A percentile compares a stretch with the other conserved stretches of the same genome.
Conservation (phyloP, 768 basidiomycete genomes). For the Mycena haematopus region DNA sequence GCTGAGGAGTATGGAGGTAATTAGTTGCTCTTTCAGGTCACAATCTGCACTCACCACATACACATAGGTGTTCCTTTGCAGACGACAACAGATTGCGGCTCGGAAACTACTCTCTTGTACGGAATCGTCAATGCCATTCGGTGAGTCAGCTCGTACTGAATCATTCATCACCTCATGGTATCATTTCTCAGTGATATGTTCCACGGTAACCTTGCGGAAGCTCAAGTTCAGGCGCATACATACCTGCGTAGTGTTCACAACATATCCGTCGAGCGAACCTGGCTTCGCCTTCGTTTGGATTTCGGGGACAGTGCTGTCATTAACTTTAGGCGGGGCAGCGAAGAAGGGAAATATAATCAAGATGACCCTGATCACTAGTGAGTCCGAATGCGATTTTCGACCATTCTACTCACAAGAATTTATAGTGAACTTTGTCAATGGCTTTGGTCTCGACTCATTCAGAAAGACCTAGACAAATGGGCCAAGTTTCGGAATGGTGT, state of each 20-base stretch:
- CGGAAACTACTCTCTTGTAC: conserved; percentile 42
- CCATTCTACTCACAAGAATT: background rate
- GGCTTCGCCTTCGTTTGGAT: conserved; percentile 36
- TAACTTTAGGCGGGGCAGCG: background rate
- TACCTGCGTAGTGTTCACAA: conserved; percentile 39
- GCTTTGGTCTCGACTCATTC: conserved; percentile 34
- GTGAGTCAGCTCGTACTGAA: conserved; percentile 26
- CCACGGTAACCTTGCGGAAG: conserved; percentile 24
- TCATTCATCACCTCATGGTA: background rate
- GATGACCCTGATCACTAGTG: conserved; percentile 11
- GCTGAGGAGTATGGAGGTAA: conserved; percentile 40
- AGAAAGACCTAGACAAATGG: conserved; percentile 24
- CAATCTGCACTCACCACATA: background rate
- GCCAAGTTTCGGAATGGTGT: conserved; percentile 33
- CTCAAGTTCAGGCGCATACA: conserved; percentile 35
- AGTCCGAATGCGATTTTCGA: background rate
- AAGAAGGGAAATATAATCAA: background rate
- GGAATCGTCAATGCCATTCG: conserved; percentile 38
- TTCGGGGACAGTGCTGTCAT: conserved; percentile 37
- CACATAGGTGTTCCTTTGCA: conserved; percentile 42
- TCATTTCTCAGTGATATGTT: conserved; percentile 30
- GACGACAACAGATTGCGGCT: conserved; percentile 43
- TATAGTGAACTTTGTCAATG: conserved; percentile 32
- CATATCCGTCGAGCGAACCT: conserved; percentile 40
- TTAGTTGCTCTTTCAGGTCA: background rate